Base-by-base conservation (phyloP, 2,329 filamentous ascomycete genomes). In the Colletotrichum lini region DNA sequence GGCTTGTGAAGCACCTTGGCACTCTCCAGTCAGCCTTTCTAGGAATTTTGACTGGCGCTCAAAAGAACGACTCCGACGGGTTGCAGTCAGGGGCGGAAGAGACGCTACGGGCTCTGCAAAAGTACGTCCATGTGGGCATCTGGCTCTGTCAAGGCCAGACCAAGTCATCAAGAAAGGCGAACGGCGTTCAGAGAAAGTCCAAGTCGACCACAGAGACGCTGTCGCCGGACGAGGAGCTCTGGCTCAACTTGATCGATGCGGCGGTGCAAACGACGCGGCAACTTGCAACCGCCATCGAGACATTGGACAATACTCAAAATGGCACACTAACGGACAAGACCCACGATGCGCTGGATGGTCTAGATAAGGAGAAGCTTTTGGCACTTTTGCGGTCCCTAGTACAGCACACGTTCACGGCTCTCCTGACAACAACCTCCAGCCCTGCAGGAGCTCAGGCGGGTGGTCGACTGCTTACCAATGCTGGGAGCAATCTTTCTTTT, bases 91-190 rank as follows among this genome's bases (percentile, higher is more conserved):
- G 93, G 0, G 90, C 92, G 0, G 89, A 92, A 67, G 92, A 95
- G 67, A 86, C 98, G 1, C 86, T 98, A 4, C 89, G 90, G 68
- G 91, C 92, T 0, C 84, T 99, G 21, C 92, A 97, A 72, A 98
- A 97, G 79, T 98, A 98, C 81, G 91, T 92, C 1, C 92, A 95
- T 74, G 94, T 99, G 1, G 96, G 97, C 16, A 96, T 97, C 61
- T 99, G 96, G 96, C 85, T 99, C 15, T 98, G 96, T 76, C 94
- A 97, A 81, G 91, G 92, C 1, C 94, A 98, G 79, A 94, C 90
- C 59, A 93, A 92, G 77, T 88, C 87, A 0, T 81, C 84, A 7
- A 86, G 84, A 70, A 82, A 82, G 70, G 76, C 79, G 64, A 84
- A 80, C 74, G 80, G 82, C 23, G 82, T 88, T 5, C 69, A 72